Base-by-base conservation (phyloP, 1,284 basidiomycete genomes). In the Hypsizygus ulmarius region DNA sequence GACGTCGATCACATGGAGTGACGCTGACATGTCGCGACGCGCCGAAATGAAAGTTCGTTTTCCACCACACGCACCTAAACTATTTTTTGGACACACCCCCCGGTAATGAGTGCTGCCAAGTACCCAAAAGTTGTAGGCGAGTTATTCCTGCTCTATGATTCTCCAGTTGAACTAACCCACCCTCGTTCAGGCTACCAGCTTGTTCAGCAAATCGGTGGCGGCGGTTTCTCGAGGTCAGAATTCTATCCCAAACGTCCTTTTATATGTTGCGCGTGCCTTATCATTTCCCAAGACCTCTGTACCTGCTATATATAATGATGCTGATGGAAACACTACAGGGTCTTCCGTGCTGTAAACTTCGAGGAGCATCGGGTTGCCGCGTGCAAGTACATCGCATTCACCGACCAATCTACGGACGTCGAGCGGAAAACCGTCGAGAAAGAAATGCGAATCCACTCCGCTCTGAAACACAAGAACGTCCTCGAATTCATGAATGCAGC, bases 401-500 rank as follows among this genome's bases (percentile, higher is more conserved):
- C 79, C 0, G 64, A 74, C 5, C 59, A 79, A 40, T 84, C 83
- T 4, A 79, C 80, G 0, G 74, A 80, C 2, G 73, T 75, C 36
- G 79, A 88, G 33, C 75, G 88, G 52, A 93, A 93, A 64, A 79
- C 78, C n/a, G 72, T 93, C 12, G 85, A 97, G 52, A 97, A 95
- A 64, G 96, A 99, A 68, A 95, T 97, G 66, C 84, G 90, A 45
- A 86, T 98, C 2, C 96, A 99, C 64, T 71, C 84, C 11, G 81
- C 81, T 0, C 72, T 99, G 54, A 93, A 91, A 59, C 88, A 97
- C 58, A 52, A 63, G 1, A 85, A 97, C 57, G 82, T 99, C 8
- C 80, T 99, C 30, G 87, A 93, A 59, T 95, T 97, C 61, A 64
- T 93, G 39, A 83, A 84, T 46, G 87, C 84, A 0, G 79, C 87